These are phyloP conservation scores for Mycena latifolia DNA, from an alignment of 768 basidiomycete genomes.

Conservation along the genomic window DNA sequence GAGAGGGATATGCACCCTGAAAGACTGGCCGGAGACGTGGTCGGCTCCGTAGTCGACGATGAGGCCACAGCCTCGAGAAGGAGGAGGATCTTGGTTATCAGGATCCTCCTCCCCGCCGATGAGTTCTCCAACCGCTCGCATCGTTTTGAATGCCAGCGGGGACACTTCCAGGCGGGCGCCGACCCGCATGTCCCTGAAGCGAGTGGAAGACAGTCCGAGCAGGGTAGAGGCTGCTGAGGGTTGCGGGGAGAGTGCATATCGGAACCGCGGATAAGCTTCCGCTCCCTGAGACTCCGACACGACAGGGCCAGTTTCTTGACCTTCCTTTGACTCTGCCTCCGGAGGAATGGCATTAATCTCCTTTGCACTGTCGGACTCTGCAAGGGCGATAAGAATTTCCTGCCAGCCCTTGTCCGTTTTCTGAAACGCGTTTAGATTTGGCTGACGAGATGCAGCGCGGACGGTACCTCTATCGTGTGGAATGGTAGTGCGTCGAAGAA, in stretches of 20 bases:
- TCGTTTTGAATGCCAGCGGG: conserved; percentile 75
- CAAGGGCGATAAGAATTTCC: conserved; percentile 81
- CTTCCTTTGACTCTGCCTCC: too few species aligned
- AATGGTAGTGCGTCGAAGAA: conserved; percentile 98
- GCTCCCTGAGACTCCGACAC: conserved; percentile 27
- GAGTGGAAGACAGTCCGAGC: conserved; percentile 72
- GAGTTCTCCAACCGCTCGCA: conserved; percentile 73
- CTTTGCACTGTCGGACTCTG: conserved; percentile 23
- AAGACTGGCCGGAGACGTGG: conserved; percentile 75
- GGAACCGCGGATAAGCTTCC: conserved; percentile 56
- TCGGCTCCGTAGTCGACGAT: conserved; percentile 93
- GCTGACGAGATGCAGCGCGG: background rate
- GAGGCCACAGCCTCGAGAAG: conserved; percentile 70
- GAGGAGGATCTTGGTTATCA: conserved; percentile 31
- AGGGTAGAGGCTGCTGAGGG: conserved; percentile 66
- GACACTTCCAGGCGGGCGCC: conserved; percentile 89
- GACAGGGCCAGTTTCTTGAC: conserved; percentile 20
- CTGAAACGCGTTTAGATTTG: conserved; percentile 50
- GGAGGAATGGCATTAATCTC: background rate
- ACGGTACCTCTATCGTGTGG: conserved; percentile 83
- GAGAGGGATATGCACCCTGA: conserved; percentile 71
- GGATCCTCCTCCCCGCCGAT: conserved; percentile 47
- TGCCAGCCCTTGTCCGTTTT: conserved; percentile 86
- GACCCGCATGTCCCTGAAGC: conserved; percentile 75
- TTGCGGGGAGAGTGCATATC: conserved; percentile 72